These are phyloP conservation scores for Yamadazyma sp. DNA, from an alignment of 805 yeast genomes.

Conservation along the genomic window DNA sequence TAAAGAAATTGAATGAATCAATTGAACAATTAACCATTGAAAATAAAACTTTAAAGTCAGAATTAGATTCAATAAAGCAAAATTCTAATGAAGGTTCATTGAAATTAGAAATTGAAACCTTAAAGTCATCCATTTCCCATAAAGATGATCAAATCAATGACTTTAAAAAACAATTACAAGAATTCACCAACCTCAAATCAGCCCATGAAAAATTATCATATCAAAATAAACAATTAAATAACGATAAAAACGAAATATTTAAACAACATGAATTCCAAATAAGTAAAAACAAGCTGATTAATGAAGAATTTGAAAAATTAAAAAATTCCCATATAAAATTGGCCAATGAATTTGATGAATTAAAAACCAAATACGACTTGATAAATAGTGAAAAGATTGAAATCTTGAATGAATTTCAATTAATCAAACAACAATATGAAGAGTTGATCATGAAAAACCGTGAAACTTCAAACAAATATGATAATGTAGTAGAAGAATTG, in stretches of 20 bases:
- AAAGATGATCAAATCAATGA: constrained; percentile 43
- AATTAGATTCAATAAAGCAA: constrained; percentile 9
- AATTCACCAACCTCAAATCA: constrained; percentile 35
- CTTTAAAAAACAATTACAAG: constrained; percentile 37
- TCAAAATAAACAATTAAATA: constrained; percentile 30
- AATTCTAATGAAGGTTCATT: constrained; percentile 31
- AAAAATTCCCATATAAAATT: constrained; percentile 43
- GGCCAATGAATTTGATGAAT: constrained; percentile 35
- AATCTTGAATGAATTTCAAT: constrained; percentile 39
- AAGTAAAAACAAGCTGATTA: constrained; percentile 27
- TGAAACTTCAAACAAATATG: constrained; percentile 60
- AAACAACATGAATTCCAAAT: constrained; percentile 40
- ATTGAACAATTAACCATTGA: constrained; percentile 3
- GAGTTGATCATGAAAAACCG: constrained; percentile 64
- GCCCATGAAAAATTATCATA: constrained; percentile 22
- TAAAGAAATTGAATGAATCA: neutral
- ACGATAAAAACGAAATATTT: constrained; percentile 38
- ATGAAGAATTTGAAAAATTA: constrained; percentile 36
- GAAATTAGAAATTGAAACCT: constrained; percentile 47
- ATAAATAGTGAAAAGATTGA: constrained; percentile 29
- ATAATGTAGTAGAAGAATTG: constrained; percentile 78
- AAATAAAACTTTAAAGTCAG: constrained; percentile 4
- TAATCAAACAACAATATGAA: constrained; percentile 64
- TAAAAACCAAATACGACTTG: constrained; percentile 34
- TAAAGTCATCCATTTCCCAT: constrained; percentile 41